Conservation (phyloP, 164 flowering plant genomes). For the Macadamia integrifolia region DNA sequence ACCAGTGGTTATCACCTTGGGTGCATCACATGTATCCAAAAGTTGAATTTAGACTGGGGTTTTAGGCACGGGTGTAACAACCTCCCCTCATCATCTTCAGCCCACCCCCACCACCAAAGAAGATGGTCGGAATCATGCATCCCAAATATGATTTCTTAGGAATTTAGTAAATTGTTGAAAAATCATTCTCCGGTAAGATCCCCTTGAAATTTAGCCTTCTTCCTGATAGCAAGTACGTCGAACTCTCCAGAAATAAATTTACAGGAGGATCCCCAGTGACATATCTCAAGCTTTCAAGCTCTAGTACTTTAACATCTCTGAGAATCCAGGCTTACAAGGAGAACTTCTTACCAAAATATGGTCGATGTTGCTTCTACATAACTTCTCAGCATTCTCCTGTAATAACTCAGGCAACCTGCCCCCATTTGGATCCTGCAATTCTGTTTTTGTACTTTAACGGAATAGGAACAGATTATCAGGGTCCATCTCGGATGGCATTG, state of each 20-base stretch:
- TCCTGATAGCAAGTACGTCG: conserved; percentile 58
- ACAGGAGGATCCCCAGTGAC: conserved; percentile 62
- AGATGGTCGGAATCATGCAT: too few relatives aligned
- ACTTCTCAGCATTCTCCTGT: conserved; percentile 77
- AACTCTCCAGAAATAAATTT: conserved; percentile 66
- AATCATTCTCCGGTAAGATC: conserved; percentile 68
- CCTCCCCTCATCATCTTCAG: too few relatives aligned
- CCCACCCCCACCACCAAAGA: too few relatives aligned
- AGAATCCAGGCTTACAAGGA: conserved; percentile 61
- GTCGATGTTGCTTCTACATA: conserved; percentile 57
- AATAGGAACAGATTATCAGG: conserved; percentile 50
- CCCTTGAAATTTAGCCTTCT: conserved; percentile 47
- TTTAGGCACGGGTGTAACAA: too few relatives aligned
- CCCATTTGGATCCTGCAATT: conserved; percentile 47
- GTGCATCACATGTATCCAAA: too few relatives aligned
- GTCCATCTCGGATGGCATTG: conserved; percentile 37
- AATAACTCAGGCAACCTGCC: conserved; percentile 65
- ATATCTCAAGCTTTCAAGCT: conserved; percentile 51
- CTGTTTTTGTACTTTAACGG: conserved; percentile 53
- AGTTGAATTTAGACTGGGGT: too few relatives aligned
- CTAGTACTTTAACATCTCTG: conserved; percentile 68
- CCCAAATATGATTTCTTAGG: too few relatives aligned
- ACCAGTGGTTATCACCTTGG: too few relatives aligned
- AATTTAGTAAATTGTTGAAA: conserved; percentile 20
- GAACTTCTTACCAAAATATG: conserved; percentile 44